A percentile compares a stretch with the other conserved stretches of the same genome.
Evolutionary conservation across 306 rosid genomes (phyloP).

Genomic region (Ormosia emarginata): DNA sequence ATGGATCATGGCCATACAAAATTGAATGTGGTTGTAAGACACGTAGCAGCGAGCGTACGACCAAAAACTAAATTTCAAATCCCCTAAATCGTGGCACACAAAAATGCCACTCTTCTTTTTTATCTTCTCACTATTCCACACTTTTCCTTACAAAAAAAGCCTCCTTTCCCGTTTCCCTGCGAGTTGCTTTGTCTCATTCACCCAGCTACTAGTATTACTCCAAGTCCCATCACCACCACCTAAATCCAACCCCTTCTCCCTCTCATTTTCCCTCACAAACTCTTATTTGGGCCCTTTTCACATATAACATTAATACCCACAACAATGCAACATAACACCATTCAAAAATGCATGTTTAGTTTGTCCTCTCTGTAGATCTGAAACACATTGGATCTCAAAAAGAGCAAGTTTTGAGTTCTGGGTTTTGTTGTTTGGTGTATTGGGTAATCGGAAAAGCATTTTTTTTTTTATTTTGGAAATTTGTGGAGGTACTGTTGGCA

Average conservation of each 20-base stretch:
- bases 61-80: slow-evolving; percentile 27
- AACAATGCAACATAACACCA: neutral
- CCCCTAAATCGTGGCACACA: slow-evolving; percentile 39
- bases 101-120: slow-evolving; percentile 21
- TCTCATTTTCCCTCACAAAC: slow-evolving; percentile 8
- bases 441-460: slow-evolving; percentile 12
- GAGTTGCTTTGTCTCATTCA: slow-evolving; percentile 42
- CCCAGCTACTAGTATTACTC: slow-evolving; percentile 8
- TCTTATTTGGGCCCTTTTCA: slow-evolving; percentile 14
- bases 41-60: neutral
- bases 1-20: neutral
- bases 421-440: slow-evolving; percentile 13
- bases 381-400: slow-evolving; percentile 27
- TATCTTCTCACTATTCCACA: neutral
- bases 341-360: neutral
- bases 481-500: neutral
- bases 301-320: neutral
- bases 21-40: slow-evolving; percentile 18
- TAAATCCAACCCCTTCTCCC: slow-evolving; percentile 13
- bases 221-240: slow-evolving; percentile 16
- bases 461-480: too few relatives aligned
- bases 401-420: slow-evolving; percentile 32
- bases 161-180: slow-evolving; percentile 25
- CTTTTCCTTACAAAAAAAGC: too few relatives aligned
- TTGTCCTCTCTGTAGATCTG: slow-evolving; percentile 36